Evolutionary conservation across 1,139 yeast species (phyloP), one percentile per base, ranked within the genome.

Genomic region (Blastobotrys ciferrii): DNA sequence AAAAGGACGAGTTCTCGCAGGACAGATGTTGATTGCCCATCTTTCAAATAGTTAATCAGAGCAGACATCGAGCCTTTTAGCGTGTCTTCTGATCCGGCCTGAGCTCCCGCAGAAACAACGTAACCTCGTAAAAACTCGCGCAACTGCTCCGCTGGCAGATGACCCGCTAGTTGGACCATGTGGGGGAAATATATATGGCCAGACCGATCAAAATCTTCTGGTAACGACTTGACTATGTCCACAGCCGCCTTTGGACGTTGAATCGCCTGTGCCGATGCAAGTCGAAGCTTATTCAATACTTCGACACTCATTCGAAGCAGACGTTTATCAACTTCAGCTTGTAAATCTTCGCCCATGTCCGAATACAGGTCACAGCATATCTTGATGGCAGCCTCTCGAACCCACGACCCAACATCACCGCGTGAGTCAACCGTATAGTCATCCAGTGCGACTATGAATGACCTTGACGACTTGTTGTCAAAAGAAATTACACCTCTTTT

Each of bases 391-490:
- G 81, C 75, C 1, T 63, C 58, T 45, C 97, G 72, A 1, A 88
- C 77, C 62, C 81, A 77, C 33, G 88, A 79, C 1, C 97, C 97
- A 4, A 70, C 66, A 50, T 71, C 75, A 2, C 76, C 75, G n/a
- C 73, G 59, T 3, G 61, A 51, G 36, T 67, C 70, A 1, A 58
- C 51, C 1, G 70, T 55, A 51, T 69, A 71, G 50, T 72, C 74
- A 18, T 59, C 57, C 25, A 66, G 54, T 2, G 64, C 64, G 28
- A 1, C 43, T 25, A 1, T 56, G 28, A 3, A 65, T 25, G 3
- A 53, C 42, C 1, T 39, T 46, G 13, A 54, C 31, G 11, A 18
- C 15, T n/a, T 19, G 5, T 33, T 15, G 4, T 33, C 20, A 33
- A 13, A 7, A 5, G 20, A 33, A 15, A 13, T 13, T 11, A 9